Evolutionary conservation across 148 eudicot genomes (phyloP), one percentile per base, ranked within the genome.

Genomic region (Fallopia convolvulus): DNA sequence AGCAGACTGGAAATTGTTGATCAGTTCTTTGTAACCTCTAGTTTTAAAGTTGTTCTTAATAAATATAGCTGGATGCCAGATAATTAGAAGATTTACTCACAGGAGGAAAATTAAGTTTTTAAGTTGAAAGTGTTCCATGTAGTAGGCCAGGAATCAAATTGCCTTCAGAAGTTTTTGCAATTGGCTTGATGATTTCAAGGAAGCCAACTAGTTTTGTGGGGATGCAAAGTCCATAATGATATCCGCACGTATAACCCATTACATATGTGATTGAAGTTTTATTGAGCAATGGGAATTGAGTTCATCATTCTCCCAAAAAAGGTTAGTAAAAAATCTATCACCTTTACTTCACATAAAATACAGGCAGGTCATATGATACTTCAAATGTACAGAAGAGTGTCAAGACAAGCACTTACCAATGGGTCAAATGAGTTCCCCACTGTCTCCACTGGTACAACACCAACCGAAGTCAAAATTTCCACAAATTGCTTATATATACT

Each of bases 401-500:
- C 74, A 71, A 71, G 74, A 71, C 20, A 21, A 73, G 75, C 78
- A 80, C 91, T 88, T 81, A 93, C 98, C 97, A 87, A 63, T 46
- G 97, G 97, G 83, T 93, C 98, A 77, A 91, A 93, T 30, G 91
- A 85, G 30, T 82, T 88, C 75, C 94, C 97, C 65, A 84, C 83
- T 17, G 97, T 83, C 82, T 90, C 91, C 56, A 91, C 98, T 48
- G 97, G 92, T 74, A 84, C 87, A 80, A 91, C 98, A 78, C 93
- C 90, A 80, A 93, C 86, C 6, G 94, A 86, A 42, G 80, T 78
- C 18, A 93, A 81, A 77, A 90, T 86, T 87, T 93, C 98, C 83
- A 80, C 86, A 85, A 93, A 93, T 81, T 91, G 97, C 86, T 93
- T 93, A 79, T 87, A 89, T 83, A 93, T 91, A 85, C 94, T 91